phyloP scores from a whole-genome alignment of 495 filamentous ascomycete genomes.

The Xylaria telfairii region DNA sequence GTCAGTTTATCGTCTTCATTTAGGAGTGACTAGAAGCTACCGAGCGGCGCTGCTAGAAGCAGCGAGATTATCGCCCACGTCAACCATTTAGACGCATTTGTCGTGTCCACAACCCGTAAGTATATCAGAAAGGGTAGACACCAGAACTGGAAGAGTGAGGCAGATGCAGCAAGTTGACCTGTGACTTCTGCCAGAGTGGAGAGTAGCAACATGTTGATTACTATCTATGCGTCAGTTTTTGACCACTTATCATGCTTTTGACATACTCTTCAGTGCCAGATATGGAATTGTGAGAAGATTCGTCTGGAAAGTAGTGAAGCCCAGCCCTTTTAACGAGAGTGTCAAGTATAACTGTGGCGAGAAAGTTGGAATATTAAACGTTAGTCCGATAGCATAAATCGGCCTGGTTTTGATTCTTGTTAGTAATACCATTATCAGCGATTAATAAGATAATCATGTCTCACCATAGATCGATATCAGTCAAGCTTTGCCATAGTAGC shows the following conservation, averaged over 20 bases:
- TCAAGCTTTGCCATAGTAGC: constrained; percentile 65
- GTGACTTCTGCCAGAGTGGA: constrained; percentile 59
- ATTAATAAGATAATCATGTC: background rate
- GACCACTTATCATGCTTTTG: background rate
- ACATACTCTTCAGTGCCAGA: constrained; percentile 45
- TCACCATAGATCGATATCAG: constrained; percentile 76
- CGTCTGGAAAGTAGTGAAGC: constrained; percentile 72
- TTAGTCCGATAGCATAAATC: constrained; percentile 70
- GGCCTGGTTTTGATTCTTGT: constrained; percentile 46
- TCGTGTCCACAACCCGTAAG: constrained; percentile 54
- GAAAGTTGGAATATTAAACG: constrained; percentile 65
- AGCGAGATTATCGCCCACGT: constrained; percentile 63
- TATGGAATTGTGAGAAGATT: constrained; percentile 58
- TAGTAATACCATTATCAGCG: background rate
- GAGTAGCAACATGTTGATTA: constrained; percentile 53
- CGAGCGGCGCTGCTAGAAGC: constrained; percentile 62
- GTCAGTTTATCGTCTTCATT: background rate
- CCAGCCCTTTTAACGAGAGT: constrained; percentile 65
- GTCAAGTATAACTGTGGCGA: constrained; percentile 69
- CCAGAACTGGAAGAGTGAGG: constrained; percentile 59
- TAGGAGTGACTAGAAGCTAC: constrained; percentile 42
- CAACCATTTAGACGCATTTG: constrained; percentile 57
- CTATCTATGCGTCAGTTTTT: constrained; percentile 30
- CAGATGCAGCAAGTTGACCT: constrained; percentile 55
- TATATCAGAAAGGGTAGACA: constrained; percentile 63